Conservation (phyloP, 140 eudicot species). For the Stevia rebaudiana region DNA sequence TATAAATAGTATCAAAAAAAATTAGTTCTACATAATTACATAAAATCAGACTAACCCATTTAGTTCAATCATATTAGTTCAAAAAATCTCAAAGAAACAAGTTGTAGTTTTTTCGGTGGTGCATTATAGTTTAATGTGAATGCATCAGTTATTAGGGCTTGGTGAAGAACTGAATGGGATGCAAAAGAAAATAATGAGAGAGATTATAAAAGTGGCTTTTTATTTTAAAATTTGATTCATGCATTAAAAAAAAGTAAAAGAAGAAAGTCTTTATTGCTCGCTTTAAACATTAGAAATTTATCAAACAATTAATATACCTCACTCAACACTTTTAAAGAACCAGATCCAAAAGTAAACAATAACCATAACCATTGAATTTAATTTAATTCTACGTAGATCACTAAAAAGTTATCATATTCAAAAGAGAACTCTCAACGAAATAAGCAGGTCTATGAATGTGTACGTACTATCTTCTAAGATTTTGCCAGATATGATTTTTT, state of each 20-base stretch:
- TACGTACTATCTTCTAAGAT: neutral
- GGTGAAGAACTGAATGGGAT: slow-evolving; percentile 15
- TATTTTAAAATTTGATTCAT: slow-evolving; percentile 23
- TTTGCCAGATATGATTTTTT: neutral
- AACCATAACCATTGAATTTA: neutral
- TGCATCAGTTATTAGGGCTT: slow-evolving; percentile 12
- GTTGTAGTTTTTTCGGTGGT: neutral
- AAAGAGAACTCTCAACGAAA: neutral
- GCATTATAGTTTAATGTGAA: neutral
- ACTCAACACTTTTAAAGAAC: slow-evolving; percentile 8
- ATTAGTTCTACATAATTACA: too few relatives aligned
- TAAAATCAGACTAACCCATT: too few relatives aligned
- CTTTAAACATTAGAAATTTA: slow-evolving; percentile 15
- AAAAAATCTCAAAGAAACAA: neutral
- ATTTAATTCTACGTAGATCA: slow-evolving; percentile 6
- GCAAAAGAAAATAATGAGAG: slow-evolving; percentile 15
- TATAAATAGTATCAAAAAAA: too few relatives aligned
- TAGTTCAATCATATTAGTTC: neutral
- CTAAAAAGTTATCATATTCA: neutral
- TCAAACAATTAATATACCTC: slow-evolving; percentile 6
- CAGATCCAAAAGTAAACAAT: neutral
- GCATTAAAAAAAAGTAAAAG: slow-evolving; percentile 17
- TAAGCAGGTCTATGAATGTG: neutral
- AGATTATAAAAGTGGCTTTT: slow-evolving; percentile 24
- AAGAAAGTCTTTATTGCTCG: slow-evolving; percentile 17